Evolutionary conservation across 1,139 yeast species (phyloP), one percentile per base, ranked within the genome.

Genomic region (Pneumocystis carinii): DNA sequence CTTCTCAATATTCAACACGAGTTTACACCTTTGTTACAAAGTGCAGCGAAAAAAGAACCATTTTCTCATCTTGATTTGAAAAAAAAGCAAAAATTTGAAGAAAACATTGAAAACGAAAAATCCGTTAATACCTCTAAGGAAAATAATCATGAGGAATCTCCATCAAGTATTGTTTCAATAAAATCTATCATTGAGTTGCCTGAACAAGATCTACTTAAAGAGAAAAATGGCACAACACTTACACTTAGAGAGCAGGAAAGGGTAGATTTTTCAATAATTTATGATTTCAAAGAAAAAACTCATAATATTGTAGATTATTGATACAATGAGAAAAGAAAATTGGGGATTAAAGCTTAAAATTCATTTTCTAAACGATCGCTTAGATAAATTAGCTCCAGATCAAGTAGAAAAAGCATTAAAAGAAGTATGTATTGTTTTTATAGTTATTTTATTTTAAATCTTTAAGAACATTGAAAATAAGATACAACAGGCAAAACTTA

Each of bases 271-370:
- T 6, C 27, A 17, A 37, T 37, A 37, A 37, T 37, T 14, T 15
- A 15, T 48, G 19, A 19, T 24, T 19, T 27, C 15, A 6, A 4
- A 2, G 2, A 19, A 17, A 39, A 57, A 10, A 12, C 29, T 57
- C 24, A 57, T 37, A 12, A 3, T 2, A 12, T 57, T 19, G 10
- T 39, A 68, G 66, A 65, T 64, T 15, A 62, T 69, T 59, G 63
- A 66, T 53, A 66, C 67, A 32, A 66, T 69, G 58, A 66, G 67
- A 62, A 69, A 69, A 59, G 71, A 69, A 58, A 69, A 69, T 62
- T 68, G 66, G 60, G 66, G 64, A 8, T 60, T 69, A 36, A 69
- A 69, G 59, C 58, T 69, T 32, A 63, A 65, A 56, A 64, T 69
- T 36, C 66, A 60, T 38, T 62, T 62, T 39, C 59, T 69, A 37